Percentiles rank a stretch among this genome's conserved stretches.
Evolutionary conservation across 176 grass and related monocot species (phyloP).

Genomic region (Musa acuminata): DNA sequence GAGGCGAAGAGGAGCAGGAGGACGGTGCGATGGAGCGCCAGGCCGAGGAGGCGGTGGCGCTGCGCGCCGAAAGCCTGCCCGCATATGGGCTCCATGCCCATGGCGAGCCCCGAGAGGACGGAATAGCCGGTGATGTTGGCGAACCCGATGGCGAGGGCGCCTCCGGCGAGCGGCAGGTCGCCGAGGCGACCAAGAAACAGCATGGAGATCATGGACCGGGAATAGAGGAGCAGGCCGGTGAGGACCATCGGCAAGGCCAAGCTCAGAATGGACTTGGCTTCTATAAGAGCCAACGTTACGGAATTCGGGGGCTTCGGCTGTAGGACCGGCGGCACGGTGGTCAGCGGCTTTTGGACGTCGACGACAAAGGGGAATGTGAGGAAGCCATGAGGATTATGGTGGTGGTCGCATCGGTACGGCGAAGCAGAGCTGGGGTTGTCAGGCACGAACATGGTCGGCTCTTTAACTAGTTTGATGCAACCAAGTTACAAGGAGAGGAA

Average conservation of each 20-base stretch:
- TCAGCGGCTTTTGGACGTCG: neutral
- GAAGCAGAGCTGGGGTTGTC: neutral
- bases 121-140: slow-evolving; percentile 1
- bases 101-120: neutral
- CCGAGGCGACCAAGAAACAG: neutral
- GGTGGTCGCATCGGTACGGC: neutral
- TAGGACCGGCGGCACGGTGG: neutral
- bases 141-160: slow-evolving; percentile 2
- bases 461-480: neutral
- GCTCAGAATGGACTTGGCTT: neutral
- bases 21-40: neutral
- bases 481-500: neutral
- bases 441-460: neutral
- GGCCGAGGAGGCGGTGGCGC: neutral
- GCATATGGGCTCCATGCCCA: neutral
- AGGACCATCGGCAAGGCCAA: neutral
- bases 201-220: slow-evolving; percentile 5
- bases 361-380: neutral
- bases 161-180: neutral
- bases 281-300: neutral
- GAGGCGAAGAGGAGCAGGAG: neutral
- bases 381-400: neutral
- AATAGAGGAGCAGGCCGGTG: slow-evolving; percentile 2
- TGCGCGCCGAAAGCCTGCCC: slow-evolving; percentile 1
- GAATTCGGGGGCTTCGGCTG: neutral